Base-by-base conservation (phyloP, 83 land plant species). In the Thuja plicata region DNA sequence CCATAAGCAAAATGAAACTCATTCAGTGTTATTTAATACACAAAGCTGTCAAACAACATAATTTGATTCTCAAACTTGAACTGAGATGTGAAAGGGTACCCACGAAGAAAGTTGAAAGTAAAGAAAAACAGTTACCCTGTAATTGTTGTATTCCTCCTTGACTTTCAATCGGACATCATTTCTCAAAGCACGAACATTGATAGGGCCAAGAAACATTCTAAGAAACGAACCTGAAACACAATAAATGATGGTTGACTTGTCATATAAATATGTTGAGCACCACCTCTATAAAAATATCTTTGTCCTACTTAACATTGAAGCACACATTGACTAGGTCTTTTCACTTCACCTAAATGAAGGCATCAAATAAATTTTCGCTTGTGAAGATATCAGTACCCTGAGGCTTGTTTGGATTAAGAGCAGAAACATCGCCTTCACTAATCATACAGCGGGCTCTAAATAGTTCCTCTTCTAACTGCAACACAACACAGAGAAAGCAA, bases 121-220 rank as follows among this genome's bases (percentile, higher is more conserved):
- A 87, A 37, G 30, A 54, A 30, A 40, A 48, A 57, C 10, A 78
- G 92, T 48, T 92, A 97, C 99, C 88, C 97, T 95, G 94, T 93
- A 97, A 80, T 91, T 92, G 88, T 97, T 97, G 91, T 97, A 97
- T 90, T 97, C 99, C 91, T 97, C 98, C 86, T 97, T 97, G 80
- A 97, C 95, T 91, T 97, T 97, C 88, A 95, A 89, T 46, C 94
- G 95, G 19, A 92, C 91, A 81, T 97, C 99, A 46, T 96, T 97
- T 80, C 96, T 91, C 35, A 91, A 86, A 12, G 98, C 99, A 13
- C 97, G 94, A 21, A 97, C 98, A 93, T 97, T 94, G 9, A 95
- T 92, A 11, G 99, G 98, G 13, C 99, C 99, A 38, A 97, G 89
- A 92, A 97, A 94, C 94, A 95, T 92, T 88, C 89, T 94, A 86